A percentile compares a stretch with the other conserved stretches of the same genome.
Evolutionary conservation across 2,329 filamentous ascomycete species (phyloP).

Genomic region (Diaporthe nobilis): DNA sequence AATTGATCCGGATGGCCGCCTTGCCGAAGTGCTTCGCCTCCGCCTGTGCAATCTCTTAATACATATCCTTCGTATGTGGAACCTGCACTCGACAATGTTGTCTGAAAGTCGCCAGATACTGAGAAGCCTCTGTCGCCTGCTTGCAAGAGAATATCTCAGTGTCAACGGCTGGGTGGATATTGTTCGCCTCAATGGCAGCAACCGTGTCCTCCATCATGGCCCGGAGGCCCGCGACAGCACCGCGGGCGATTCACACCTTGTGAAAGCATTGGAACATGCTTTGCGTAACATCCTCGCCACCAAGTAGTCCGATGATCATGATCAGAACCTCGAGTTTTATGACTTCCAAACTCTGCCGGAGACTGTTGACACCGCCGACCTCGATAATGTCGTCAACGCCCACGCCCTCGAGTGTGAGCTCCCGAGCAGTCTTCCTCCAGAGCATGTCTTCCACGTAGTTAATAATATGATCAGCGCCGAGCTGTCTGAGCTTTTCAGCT

Average conservation of each 20-base stretch:
- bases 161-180: slow-evolving; percentile 59
- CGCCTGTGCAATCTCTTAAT: slow-evolving; percentile 48
- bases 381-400: slow-evolving; percentile 70
- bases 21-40: slow-evolving; percentile 70
- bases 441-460: slow-evolving; percentile 67
- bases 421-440: slow-evolving; percentile 68
- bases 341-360: slow-evolving; percentile 56
- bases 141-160: slow-evolving; percentile 55
- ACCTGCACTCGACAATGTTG: not conserved
- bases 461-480: slow-evolving; percentile 69
- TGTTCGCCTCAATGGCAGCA: slow-evolving; percentile 56
- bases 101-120: slow-evolving; percentile 58
- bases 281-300: slow-evolving; percentile 60
- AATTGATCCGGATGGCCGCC: slow-evolving; percentile 62
- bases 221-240: slow-evolving; percentile 57
- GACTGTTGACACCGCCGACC: slow-evolving; percentile 67
- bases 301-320: slow-evolving; percentile 58
- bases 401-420: slow-evolving; percentile 58
- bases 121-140: slow-evolving; percentile 60
- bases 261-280: slow-evolving; percentile 65
- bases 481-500: slow-evolving; percentile 61
- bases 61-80: not conserved
- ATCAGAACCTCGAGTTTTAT: slow-evolving; percentile 51
- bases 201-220: slow-evolving; percentile 60
- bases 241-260: slow-evolving; percentile 55